Evolutionary conservation across 805 yeast species (phyloP).

Genomic region (Yarrowia sp.): DNA sequence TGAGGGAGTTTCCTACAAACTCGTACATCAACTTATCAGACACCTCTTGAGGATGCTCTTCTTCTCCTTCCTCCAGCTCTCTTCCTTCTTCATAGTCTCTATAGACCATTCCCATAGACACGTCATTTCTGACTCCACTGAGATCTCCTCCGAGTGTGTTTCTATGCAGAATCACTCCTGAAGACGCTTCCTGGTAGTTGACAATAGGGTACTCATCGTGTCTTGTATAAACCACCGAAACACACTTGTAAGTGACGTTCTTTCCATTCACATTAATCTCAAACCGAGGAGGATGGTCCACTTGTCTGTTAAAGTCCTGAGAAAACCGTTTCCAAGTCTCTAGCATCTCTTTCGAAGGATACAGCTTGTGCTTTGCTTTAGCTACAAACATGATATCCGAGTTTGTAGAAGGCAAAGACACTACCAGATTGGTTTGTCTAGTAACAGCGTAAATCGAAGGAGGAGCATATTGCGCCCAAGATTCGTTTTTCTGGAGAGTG

Average conservation of each 20-base stretch:
- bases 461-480: neutral
- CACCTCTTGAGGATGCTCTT: neutral
- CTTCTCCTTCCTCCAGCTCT: neutral
- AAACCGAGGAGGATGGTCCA: neutral
- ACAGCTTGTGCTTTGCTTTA: neutral
- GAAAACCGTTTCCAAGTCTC: neutral
- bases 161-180: neutral
- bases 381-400: neutral
- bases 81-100: neutral
- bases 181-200: neutral
- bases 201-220: neutral
- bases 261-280: constrained; percentile 1
- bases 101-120: neutral
- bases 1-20: neutral
- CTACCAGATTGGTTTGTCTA: neutral
- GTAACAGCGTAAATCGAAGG: neutral
- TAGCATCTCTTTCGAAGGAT: neutral
- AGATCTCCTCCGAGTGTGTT: constrained; percentile 1
- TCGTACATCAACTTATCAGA: neutral
- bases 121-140: neutral
- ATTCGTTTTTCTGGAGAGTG: neutral
- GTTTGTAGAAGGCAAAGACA: neutral
- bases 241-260: neutral
- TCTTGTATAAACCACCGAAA: neutral
- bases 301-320: neutral